phyloP scores from a whole-genome alignment of 1,284 basidiomycete genomes.

The Ceratobasidium sp. region DNA sequence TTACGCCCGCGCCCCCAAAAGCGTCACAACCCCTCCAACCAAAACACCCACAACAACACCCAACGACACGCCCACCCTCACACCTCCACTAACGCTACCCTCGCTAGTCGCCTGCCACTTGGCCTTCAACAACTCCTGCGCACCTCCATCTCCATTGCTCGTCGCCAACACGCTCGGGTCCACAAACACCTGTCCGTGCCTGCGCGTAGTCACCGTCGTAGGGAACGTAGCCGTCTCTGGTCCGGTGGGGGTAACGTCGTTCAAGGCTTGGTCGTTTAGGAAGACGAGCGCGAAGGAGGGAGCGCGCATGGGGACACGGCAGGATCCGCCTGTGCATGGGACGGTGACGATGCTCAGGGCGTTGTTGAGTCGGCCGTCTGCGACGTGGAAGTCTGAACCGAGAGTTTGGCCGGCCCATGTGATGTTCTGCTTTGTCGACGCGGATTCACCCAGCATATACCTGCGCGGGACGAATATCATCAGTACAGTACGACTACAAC shows the following conservation, averaged over 20 bases:
- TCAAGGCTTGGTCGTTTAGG: constrained; percentile 55
- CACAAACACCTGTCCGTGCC: constrained; percentile 46
- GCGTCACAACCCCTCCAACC: constrained; percentile 4
- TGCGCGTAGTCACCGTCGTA: constrained; percentile 49
- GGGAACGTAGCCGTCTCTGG: constrained; percentile 7
- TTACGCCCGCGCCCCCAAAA: constrained; percentile 6
- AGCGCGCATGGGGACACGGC: constrained; percentile 57
- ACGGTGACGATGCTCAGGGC: constrained; percentile 54
- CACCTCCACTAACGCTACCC: constrained; percentile 19
- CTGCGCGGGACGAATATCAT: neutral
- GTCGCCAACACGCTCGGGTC: constrained; percentile 55
- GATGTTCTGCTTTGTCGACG: constrained; percentile 61
- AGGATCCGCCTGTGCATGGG: constrained; percentile 54
- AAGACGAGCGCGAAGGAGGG: constrained; percentile 61
- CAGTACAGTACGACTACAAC: constrained; percentile 1
- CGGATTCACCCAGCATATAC: constrained; percentile 51
- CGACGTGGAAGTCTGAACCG: constrained; percentile 43
- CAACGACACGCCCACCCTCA: constrained; percentile 7
- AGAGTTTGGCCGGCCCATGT: constrained; percentile 54
- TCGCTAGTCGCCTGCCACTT: constrained; percentile 43
- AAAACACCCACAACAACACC: constrained; percentile 8
- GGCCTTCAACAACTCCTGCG: constrained; percentile 35
- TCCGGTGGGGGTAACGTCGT: constrained; percentile 27
- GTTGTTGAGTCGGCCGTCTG: constrained; percentile 57
- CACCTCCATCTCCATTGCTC: constrained; percentile 55